These are phyloP conservation scores for Rhinocladiella similis DNA, from an alignment of 2,329 filamentous ascomycete genomes.

Conservation along the genomic window DNA sequence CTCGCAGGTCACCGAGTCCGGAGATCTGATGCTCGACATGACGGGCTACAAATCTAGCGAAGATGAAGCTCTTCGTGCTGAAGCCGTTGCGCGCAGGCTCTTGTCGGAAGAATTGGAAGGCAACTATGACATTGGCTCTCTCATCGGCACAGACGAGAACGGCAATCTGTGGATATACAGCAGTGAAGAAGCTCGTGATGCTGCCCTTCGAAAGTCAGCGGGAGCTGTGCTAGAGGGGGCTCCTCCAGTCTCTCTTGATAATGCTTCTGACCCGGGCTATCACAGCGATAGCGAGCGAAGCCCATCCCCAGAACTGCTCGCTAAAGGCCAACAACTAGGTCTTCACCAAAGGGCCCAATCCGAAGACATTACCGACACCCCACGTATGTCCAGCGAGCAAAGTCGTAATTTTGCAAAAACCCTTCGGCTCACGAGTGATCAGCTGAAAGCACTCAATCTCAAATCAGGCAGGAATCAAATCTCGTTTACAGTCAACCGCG, in stretches of 20 bases:
- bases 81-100: conserved; percentile 90
- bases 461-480: conserved; percentile 87
- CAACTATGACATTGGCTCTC: conserved; percentile 90
- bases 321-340: conserved; percentile 40
- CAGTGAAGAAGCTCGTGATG: conserved; percentile 92
- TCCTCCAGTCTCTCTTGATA: conserved; percentile 66
- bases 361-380: conserved; percentile 57
- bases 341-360: conserved; percentile 60
- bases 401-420: conserved; percentile 96
- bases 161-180: conserved; percentile 99
- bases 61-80: conserved; percentile 85
- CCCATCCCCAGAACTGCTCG: conserved; percentile 64
- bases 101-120: conserved; percentile 90
- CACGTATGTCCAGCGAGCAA: conserved; percentile 59
- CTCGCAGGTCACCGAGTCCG: conserved; percentile 84
- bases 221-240: conserved; percentile 54
- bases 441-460: conserved; percentile 81
- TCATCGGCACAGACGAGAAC: conserved; percentile 92
- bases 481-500: conserved; percentile 94
- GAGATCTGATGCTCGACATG: conserved; percentile 98
- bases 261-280: conserved; percentile 89
- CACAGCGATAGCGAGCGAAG: conserved; percentile 78
- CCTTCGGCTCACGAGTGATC: conserved; percentile 88
- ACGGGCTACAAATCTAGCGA: conserved; percentile 93
- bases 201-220: conserved; percentile 67